Evolutionary conservation across 2,329 filamentous ascomycete genomes (phyloP).

Genomic region (Davidsoniella australis): DNA sequence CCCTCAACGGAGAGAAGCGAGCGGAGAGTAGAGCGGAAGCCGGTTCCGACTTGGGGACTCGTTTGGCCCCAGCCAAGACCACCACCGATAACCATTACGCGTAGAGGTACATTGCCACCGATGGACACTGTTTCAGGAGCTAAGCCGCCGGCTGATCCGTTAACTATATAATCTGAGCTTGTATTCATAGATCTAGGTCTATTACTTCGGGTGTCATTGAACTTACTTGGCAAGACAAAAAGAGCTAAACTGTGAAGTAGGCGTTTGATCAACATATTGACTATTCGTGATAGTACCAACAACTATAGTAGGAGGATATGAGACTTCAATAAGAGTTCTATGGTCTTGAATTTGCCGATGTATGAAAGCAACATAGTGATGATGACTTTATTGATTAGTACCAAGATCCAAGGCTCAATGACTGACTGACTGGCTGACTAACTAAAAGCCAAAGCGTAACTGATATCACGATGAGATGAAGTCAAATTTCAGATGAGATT

Average conservation of each 20-base stretch:
- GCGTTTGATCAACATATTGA: too few species aligned
- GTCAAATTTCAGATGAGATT: neutral
- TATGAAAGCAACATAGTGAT: neutral
- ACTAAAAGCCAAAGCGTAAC: too few species aligned
- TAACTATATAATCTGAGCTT: too few species aligned
- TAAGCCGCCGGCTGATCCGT: neutral
- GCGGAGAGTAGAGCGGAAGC: slow-evolving; percentile 22
- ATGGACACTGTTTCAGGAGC: neutral
- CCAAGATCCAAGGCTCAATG: neutral
- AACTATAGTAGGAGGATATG: neutral
- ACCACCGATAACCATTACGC: slow-evolving; percentile 23
- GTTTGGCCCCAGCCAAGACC: slow-evolving; percentile 22
- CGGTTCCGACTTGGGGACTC: slow-evolving; percentile 20
- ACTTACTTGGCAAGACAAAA: too few species aligned
- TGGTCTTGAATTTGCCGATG: too few species aligned
- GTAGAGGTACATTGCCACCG: slow-evolving; percentile 3
- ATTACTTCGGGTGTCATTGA: too few species aligned
- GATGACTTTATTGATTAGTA: neutral
- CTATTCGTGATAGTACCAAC: too few species aligned
- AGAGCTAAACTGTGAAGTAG: too few species aligned
- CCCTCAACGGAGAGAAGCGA: slow-evolving; percentile 19
- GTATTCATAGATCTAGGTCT: too few species aligned
- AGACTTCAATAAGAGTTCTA: neutral
- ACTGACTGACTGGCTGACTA: too few species aligned
- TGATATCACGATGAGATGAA: too few species aligned